phyloP scores from a whole-genome alignment of 306 rosid genomes.

The Begonia masoniana region DNA sequence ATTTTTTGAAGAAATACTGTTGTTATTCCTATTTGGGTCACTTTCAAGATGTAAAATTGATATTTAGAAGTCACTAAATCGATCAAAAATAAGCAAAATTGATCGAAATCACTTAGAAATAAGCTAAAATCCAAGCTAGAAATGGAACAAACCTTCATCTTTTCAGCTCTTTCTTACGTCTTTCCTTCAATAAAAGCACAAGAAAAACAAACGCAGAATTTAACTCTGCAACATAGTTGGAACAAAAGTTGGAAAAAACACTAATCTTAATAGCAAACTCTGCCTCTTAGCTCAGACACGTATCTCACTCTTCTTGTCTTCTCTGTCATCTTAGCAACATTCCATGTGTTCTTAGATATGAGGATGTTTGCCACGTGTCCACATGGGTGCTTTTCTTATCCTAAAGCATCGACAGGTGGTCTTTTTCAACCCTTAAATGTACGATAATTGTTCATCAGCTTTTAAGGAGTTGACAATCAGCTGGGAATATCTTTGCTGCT shows the following conservation, averaged over 20 bases:
- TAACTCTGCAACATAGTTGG: neutral
- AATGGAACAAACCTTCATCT: constrained; percentile 48
- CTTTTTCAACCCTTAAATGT: neutral
- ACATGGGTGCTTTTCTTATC: neutral
- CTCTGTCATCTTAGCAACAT: constrained; percentile 6
- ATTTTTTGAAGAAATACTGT: neutral
- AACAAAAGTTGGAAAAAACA: constrained; percentile 9
- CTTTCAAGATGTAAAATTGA: neutral
- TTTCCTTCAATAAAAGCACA: constrained; percentile 1
- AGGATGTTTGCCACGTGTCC: constrained; percentile 6
- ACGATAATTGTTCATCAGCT: no score
- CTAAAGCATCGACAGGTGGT: constrained; percentile 6
- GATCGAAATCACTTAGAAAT: neutral
- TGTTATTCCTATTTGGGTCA: neutral
- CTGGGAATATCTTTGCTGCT: no score
- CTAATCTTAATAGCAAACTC: neutral
- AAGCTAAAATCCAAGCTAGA: neutral
- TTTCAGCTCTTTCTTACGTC: constrained; percentile 7
- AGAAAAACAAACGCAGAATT: constrained; percentile 1
- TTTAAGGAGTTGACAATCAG: no score
- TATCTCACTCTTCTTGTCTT: constrained; percentile 5
- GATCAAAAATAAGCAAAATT: neutral
- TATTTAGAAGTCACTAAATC: neutral
- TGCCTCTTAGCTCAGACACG: constrained; percentile 4
- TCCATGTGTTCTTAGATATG: neutral